Evolutionary conservation across 495 filamentous ascomycete species (phyloP).

Genomic region (Aspergillus sclerotioniger): DNA sequence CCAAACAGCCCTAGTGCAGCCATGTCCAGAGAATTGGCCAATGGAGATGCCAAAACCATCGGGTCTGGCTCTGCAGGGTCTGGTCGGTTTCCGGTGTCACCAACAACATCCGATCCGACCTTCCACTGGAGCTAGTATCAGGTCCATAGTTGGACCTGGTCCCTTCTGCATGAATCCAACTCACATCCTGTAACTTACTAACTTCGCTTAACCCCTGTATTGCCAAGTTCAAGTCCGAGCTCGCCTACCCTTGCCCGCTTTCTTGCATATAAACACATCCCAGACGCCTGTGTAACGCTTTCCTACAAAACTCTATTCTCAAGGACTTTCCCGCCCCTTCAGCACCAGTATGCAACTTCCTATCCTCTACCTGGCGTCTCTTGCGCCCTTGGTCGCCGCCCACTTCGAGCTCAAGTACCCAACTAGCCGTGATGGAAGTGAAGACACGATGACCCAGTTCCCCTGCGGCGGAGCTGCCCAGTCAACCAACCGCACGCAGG

Average conservation of each 20-base stretch:
- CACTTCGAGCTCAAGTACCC: constrained; percentile 64
- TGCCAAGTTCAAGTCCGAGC: too few relatives aligned
- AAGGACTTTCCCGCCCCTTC: not conserved
- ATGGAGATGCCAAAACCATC: not conserved
- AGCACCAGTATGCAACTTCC: constrained; percentile 25
- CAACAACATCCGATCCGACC: not conserved
- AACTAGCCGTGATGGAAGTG: constrained; percentile 51
- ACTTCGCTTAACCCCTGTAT: too few relatives aligned
- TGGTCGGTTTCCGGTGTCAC: too few relatives aligned
- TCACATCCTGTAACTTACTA: too few relatives aligned
- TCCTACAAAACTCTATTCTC: not conserved
- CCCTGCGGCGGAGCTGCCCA: constrained; percentile 59
- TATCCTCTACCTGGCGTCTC: constrained; percentile 26
- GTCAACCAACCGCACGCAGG: constrained; percentile 48
- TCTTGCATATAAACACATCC: not conserved
- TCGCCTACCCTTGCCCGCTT: too few relatives aligned
- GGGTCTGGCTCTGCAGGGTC: not conserved
- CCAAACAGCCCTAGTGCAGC: constrained; percentile 15
- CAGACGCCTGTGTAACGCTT: not conserved
- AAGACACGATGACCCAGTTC: constrained; percentile 45
- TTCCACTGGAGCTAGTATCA: not conserved
- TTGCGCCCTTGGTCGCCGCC: constrained; percentile 46
- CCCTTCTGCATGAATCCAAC: too few relatives aligned
- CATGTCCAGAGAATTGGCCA: not conserved
- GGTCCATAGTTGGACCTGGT: too few relatives aligned